Evolutionary conservation across 192 early-diverging fungal genomes (phyloP).

Genomic region (Piromyces sp.): DNA sequence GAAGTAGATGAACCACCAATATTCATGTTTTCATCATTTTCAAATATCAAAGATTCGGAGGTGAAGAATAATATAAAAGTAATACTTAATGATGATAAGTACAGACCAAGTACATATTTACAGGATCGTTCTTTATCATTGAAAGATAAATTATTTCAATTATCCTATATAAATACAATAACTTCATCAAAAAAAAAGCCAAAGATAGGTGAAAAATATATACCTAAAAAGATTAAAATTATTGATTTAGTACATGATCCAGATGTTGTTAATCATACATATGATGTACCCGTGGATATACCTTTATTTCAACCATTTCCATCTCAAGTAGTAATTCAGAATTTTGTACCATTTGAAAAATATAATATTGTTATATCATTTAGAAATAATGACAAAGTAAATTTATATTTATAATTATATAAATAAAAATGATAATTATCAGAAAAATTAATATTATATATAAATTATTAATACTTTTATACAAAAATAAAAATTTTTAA

Average conservation of each 20-base stretch:
- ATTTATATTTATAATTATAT: no score
- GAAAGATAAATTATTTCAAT: background rate
- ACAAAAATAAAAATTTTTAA: no score
- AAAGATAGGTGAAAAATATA: background rate
- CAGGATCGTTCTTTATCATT: background rate
- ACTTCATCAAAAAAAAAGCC: background rate
- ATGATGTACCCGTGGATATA: constrained; percentile 18
- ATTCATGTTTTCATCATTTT: background rate
- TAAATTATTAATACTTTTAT: no score
- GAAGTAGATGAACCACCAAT: background rate
- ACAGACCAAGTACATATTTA: background rate
- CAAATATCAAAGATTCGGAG: background rate
- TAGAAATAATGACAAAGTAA: constrained; percentile 46
- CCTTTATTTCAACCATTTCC: constrained; percentile 37
- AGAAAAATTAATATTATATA: no score
- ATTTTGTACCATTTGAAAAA: constrained; percentile 23
- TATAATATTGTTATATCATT: constrained; percentile 34
- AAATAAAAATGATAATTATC: no score
- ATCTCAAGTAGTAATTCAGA: constrained; percentile 19
- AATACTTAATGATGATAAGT: background rate
- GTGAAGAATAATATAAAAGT: background rate
- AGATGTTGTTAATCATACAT: background rate
- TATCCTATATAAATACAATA: background rate
- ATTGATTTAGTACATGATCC: background rate
- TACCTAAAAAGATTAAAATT: background rate